Evolutionary conservation across 139 green algal species (phyloP), one percentile per base, ranked within the genome.

Genomic region (Auxenochlorella pyrenoidosa): DNA sequence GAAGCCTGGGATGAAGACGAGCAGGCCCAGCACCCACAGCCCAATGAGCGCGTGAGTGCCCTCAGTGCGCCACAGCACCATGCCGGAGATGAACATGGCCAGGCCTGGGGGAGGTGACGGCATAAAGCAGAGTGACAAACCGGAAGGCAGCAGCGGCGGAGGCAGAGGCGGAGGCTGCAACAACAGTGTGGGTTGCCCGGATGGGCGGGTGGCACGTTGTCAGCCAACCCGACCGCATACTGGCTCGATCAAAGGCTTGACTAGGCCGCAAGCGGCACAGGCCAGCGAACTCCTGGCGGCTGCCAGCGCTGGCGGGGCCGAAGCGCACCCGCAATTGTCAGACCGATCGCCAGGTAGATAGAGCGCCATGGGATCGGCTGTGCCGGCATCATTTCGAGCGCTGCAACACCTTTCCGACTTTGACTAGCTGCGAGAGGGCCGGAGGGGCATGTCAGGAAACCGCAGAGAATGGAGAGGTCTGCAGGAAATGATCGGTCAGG

Each of bases 1-100:
- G 41, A 89, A 84, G 41, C 88, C 88, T 0, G 88, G 88, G 40
- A 89, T 91, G 72, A 91, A 89, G 28, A 90, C 88, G 10, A 91
- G 73, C 28, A 90, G 38, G 26, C 88, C 88, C 79, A 84, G 76
- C 47, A 89, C 66, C 66, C 66, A 90, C 22, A 91, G 47, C 3
- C 72, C 88, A 43, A 91, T 91, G 24, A 91, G 79, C 28, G 88
- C 88, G 32, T 40, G 59, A 0, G 58, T 47, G 41, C 88, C 88
- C 79, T 91, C 88, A 13, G 77, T 87, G 3, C 34, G 83, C 88
- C 85, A 90, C 21, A 91, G 84, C 51, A 90, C 79, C 79, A 91
- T 68, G 70, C 88, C 88, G 1, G 65, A 72, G n/a, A 90, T 78
- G 44, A 91, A 89, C 76, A 91, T 84, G 22, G 84, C 77, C 60